Conservation (phyloP, 225 moss, liverwort and hornwort species). For the Sphagnum tenellum region DNA sequence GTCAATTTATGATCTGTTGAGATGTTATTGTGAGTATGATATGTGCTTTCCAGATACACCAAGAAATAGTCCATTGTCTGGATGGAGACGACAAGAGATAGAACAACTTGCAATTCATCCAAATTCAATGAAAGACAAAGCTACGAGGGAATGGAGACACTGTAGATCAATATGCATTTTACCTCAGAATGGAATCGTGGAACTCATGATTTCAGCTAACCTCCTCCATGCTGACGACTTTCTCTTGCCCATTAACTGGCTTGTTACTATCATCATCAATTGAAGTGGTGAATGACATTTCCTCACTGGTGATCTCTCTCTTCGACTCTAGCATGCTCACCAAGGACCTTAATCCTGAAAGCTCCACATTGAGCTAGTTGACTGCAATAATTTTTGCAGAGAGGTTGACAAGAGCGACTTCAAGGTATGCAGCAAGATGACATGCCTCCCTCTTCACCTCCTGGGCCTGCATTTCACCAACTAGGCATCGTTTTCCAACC, state of each 20-base stretch:
- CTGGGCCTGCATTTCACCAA: conserved; percentile 14
- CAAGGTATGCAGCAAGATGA: conserved; percentile 21
- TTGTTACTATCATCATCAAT: conserved; percentile 6
- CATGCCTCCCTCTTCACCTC: conserved; percentile 19
- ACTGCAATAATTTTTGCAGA: conserved; percentile 31
- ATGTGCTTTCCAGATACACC: too few species aligned
- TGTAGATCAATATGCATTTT: too few species aligned
- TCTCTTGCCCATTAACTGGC: conserved; percentile 11
- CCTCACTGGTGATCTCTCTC: conserved; percentile 1
- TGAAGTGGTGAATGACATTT: background rate
- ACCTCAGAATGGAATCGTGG: conserved; percentile 50
- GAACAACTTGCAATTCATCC: too few species aligned
- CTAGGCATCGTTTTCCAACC: conserved; percentile 17
- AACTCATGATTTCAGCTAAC: conserved; percentile 20
- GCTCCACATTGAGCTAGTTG: conserved; percentile 42
- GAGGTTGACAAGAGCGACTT: conserved; percentile 26
- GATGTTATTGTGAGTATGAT: too few species aligned
- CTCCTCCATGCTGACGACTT: conserved; percentile 21
- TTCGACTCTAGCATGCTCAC: conserved; percentile 46
- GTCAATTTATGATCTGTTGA: too few species aligned
- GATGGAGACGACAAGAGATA: too few species aligned
- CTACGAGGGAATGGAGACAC: too few species aligned
- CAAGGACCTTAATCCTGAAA: conserved; percentile 40
- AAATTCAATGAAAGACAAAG: too few species aligned
- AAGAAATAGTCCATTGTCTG: too few species aligned